These are phyloP conservation scores for Polytolypa hystricis DNA, from an alignment of 2,329 filamentous ascomycete species.

Conservation along the genomic window DNA sequence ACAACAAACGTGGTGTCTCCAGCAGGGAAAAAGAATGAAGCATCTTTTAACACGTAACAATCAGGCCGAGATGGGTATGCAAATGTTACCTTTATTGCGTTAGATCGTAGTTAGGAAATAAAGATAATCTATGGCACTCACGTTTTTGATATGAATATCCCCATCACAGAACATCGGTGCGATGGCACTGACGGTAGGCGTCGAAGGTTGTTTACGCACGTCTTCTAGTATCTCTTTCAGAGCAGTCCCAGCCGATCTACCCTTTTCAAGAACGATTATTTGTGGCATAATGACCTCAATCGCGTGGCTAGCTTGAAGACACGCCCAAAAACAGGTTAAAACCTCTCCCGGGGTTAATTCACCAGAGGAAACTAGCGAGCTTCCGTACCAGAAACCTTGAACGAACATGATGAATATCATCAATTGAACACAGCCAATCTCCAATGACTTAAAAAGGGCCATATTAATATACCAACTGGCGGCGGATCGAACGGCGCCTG, in stretches of 20 bases:
- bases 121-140: no score
- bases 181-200: conserved; percentile 20
- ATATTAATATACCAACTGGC: conserved; percentile 56
- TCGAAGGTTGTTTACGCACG: conserved; percentile 11
- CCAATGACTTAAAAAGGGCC: conserved; percentile 56
- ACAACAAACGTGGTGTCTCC: conserved; percentile 70
- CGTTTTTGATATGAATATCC: conserved; percentile 57
- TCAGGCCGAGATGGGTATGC: conserved; percentile 63
- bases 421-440: conserved; percentile 63
- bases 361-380: conserved; percentile 53
- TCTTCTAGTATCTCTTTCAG: conserved; percentile 41
- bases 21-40: conserved; percentile 58
- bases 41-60: conserved; percentile 47
- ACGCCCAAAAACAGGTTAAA: conserved; percentile 76
- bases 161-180: conserved; percentile 44
- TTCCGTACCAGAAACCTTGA: conserved; percentile 81
- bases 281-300: conserved; percentile 66
- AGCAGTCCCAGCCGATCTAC: conserved; percentile 58
- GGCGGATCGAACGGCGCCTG: conserved; percentile 44
- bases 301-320: conserved; percentile 63
- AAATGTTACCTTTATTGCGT: conserved; percentile 55
- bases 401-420: conserved; percentile 72
- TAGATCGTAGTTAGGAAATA: conserved; percentile 7
- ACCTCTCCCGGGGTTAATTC: conserved; percentile 53
- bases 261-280: conserved; percentile 66